Percentiles rank a stretch among this genome's conserved stretches.
Evolutionary conservation across 345 rosid genomes (phyloP).

Genomic region (Corchorus capsularis): DNA sequence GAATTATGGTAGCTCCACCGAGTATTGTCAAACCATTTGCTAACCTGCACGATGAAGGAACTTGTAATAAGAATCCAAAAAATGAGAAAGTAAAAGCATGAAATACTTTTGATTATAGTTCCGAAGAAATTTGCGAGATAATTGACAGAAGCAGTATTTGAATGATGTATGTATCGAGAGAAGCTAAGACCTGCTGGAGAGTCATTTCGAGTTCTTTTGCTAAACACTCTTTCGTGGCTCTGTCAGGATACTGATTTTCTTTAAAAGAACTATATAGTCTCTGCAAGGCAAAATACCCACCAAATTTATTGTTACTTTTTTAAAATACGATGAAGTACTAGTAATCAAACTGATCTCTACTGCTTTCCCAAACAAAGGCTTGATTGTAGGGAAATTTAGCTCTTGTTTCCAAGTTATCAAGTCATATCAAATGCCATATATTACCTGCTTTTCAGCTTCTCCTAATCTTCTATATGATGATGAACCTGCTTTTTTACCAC

Average conservation of each 20-base stretch:
- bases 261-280: conserved; percentile 52
- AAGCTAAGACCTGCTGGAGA: conserved; percentile 53
- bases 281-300: conserved; percentile 43
- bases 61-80: not conserved
- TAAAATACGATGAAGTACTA: not conserved
- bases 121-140: not conserved
- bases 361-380: not conserved
- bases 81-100: not conserved
- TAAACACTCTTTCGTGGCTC: conserved; percentile 54
- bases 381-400: not conserved
- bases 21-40: conserved; percentile 78
- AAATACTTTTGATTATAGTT: not conserved
- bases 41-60: conserved; percentile 48
- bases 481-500: conserved; percentile 29
- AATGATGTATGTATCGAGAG: conserved; percentile 11
- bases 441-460: conserved; percentile 68
- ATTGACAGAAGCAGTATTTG: not conserved
- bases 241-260: conserved; percentile 74
- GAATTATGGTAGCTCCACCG: conserved; percentile 71
- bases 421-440: not conserved
- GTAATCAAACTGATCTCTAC: not conserved
- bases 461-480: conserved; percentile 50
- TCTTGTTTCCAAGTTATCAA: not conserved
- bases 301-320: not conserved
- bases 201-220: conserved; percentile 68